Percentiles rank a stretch among this genome's conserved stretches.
Conservation (phyloP, 208 protist species). For the Leishmania major region DNA sequence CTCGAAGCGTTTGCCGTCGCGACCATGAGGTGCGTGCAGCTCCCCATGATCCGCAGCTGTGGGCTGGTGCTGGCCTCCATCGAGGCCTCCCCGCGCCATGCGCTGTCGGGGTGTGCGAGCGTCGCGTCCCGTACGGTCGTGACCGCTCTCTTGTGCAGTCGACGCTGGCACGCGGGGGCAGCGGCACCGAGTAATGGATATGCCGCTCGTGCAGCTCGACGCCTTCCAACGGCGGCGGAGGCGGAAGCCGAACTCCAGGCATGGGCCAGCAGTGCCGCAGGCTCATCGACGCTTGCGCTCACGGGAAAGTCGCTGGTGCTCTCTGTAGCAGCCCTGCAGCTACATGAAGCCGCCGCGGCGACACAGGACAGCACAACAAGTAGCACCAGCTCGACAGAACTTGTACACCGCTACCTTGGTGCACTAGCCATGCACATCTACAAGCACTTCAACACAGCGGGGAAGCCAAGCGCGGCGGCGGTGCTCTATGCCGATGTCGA, state of each 20-base stretch:
- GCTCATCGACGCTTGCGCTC: neutral
- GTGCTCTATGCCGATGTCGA: constrained; percentile 18
- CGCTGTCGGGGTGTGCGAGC: neutral
- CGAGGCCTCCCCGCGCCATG: neutral
- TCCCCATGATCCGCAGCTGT: constrained; percentile 1
- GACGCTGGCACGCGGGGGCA: neutral
- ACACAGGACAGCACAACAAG: neutral
- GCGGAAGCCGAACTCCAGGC: constrained; percentile 22
- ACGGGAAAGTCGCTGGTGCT: constrained; percentile 28
- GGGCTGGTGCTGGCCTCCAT: neutral
- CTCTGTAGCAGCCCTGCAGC: constrained; percentile 25
- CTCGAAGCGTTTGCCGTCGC: neutral
- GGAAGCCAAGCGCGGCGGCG: constrained; percentile 17
- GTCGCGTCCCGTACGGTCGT: neutral
- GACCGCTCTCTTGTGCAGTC: neutral
- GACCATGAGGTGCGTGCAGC: neutral
- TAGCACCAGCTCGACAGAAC: neutral
- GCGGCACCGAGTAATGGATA: neutral
- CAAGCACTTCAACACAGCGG: constrained; percentile 10
- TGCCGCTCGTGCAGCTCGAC: neutral
- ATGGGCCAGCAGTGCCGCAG: constrained; percentile 5
- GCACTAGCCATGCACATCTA: constrained; percentile 23
- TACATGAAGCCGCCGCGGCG: constrained; percentile 4
- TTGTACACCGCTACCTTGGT: constrained; percentile 16
- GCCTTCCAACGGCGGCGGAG: constrained; percentile 9